Conservation (phyloP, 2,329 filamentous ascomycete genomes). For the Ceratocystis diversiconidia region DNA sequence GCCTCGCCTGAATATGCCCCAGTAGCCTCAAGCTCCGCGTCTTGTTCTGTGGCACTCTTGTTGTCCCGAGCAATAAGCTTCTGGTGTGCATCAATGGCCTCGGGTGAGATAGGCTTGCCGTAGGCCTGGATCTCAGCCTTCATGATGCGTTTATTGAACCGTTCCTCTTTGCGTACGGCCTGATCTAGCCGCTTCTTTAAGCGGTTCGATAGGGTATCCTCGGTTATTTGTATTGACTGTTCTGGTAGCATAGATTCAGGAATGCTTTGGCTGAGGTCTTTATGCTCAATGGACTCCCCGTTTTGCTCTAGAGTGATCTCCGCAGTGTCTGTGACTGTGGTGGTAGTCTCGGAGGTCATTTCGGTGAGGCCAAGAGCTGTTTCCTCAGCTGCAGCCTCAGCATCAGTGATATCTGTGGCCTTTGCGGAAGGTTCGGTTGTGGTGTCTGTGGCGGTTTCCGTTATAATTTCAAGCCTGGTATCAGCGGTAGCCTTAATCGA, state of each 20-base stretch:
- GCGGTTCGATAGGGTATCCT: not conserved
- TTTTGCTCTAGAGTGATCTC: no score
- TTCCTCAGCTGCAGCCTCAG: not conserved
- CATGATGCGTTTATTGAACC: not conserved
- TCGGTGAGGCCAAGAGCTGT: no score
- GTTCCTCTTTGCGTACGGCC: slow-evolving; percentile 9
- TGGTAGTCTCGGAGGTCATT: no score
- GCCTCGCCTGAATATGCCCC: not conserved
- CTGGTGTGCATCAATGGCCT: slow-evolving; percentile 8
- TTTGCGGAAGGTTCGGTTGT: not conserved
- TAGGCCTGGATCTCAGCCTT: slow-evolving; percentile 8
- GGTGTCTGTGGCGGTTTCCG: not conserved
- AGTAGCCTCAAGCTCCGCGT: not conserved
- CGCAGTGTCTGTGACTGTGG: no score
- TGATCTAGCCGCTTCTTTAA: slow-evolving; percentile 8
- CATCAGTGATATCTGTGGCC: not conserved
- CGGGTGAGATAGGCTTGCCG: slow-evolving; percentile 10
- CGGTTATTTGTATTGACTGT: not conserved
- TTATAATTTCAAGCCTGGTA: not conserved
- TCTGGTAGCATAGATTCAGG: not conserved
- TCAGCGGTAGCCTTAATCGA: not conserved
- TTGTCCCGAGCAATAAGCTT: not conserved
- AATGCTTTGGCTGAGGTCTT: not conserved
- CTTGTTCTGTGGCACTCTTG: not conserved
- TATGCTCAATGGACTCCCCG: no score